Evolutionary conservation across 2,329 filamentous ascomycete species (phyloP).

Genomic region (Gnomoniopsis sp.): DNA sequence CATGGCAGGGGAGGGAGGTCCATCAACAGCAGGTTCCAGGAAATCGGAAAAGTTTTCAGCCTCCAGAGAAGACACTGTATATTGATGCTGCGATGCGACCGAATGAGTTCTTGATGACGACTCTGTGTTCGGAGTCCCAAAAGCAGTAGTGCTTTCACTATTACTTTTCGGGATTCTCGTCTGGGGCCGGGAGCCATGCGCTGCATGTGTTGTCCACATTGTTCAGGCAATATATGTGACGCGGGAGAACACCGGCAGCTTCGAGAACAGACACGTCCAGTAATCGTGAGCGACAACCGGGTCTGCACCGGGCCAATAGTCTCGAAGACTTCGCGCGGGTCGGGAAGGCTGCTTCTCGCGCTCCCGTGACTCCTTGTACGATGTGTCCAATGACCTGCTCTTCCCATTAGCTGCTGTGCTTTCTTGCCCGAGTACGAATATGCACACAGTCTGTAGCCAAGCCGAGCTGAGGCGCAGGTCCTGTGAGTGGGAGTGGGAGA

Average conservation of each 20-base stretch:
- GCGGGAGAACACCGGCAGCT: constrained; percentile 1
- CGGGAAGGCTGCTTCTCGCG: constrained; percentile 15
- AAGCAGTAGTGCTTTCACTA: constrained; percentile 10
- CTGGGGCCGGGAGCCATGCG: constrained; percentile 11
- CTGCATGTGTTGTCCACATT: constrained; percentile 16
- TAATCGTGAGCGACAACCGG: constrained; percentile 9
- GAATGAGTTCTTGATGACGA: constrained; percentile 8
- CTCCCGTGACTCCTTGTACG: constrained; percentile 10
- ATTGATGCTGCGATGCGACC: constrained; percentile 8
- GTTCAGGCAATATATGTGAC: constrained; percentile 9
- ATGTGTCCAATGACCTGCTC: constrained; percentile 8
- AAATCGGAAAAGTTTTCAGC: constrained; percentile 36
- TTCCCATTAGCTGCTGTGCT: constrained; percentile 13
- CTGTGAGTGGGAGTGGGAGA: not conserved
- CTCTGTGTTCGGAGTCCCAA: constrained; percentile 2
- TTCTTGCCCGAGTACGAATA: not conserved
- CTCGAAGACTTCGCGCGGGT: constrained; percentile 12
- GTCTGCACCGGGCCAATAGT: constrained; percentile 17
- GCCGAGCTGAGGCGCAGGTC: not conserved
- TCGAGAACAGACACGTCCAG: constrained; percentile 11
- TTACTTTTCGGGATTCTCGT: constrained; percentile 15
- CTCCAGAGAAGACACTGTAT: constrained; percentile 16
- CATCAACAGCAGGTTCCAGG: constrained; percentile 57
- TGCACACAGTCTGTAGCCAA: constrained; percentile 2
- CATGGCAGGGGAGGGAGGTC: constrained; percentile 57